Conservation (phyloP, 78 protist species). For the Protostelium mycophagum region DNA sequence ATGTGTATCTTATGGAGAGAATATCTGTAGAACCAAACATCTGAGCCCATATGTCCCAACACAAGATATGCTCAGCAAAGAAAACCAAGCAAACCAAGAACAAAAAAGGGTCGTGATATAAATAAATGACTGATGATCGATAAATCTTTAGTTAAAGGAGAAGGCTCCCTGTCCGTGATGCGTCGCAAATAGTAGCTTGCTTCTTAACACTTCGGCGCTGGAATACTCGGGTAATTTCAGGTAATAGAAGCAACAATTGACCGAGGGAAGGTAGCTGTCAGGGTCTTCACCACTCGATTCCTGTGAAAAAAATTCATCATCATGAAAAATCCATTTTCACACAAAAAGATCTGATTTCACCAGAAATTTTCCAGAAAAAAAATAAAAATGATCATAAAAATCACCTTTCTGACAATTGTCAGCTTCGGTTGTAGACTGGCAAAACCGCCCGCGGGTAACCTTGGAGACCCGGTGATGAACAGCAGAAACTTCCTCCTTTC, state of each 20-base stretch:
- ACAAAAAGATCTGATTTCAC: too few relatives aligned
- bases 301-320: too few relatives aligned
- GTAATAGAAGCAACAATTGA: constrained; percentile 80
- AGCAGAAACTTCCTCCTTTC: constrained; percentile 59
- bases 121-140: too few relatives aligned
- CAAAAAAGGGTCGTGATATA: too few relatives aligned
- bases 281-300: constrained; percentile 21
- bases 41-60: too few relatives aligned
- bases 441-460: constrained; percentile 75
- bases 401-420: constrained; percentile 44
- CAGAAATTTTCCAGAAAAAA: too few relatives aligned
- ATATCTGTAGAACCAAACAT: too few relatives aligned
- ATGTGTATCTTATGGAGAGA: too few relatives aligned
- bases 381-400: background rate
- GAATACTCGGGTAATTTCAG: constrained; percentile 82
- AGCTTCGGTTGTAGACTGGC: constrained; percentile 38
- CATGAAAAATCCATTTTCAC: too few relatives aligned
- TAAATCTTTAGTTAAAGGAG: constrained; percentile 13
- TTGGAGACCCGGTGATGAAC: constrained; percentile 75
- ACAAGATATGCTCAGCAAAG: too few relatives aligned
- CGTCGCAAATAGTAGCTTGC: constrained; percentile 60
- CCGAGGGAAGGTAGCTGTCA: constrained; percentile 68
- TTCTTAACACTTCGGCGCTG: constrained; percentile 41
- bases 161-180: constrained; percentile 64
- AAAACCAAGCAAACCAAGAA: too few relatives aligned